Evolutionary conservation across 306 rosid genomes (phyloP).

Genomic region (Comarum palustre): DNA sequence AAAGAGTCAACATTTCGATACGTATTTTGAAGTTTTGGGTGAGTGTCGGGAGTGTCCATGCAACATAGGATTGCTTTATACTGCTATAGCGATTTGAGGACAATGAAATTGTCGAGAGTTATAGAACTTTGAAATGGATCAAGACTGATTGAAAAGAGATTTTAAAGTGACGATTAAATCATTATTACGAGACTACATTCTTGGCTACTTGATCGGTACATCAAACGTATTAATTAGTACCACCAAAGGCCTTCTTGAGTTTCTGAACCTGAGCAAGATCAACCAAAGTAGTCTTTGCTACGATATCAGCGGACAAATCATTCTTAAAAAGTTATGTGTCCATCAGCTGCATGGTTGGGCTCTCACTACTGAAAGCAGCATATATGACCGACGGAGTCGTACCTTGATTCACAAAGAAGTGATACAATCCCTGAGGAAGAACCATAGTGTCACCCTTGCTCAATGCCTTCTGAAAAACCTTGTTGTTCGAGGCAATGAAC

Average conservation of each 20-base stretch:
- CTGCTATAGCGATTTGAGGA: too few relatives aligned
- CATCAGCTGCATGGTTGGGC: conserved; percentile 62
- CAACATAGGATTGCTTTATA: too few relatives aligned
- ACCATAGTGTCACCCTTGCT: conserved; percentile 66
- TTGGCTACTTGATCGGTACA: neutral
- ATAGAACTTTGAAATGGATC: neutral
- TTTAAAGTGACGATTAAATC: neutral
- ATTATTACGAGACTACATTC: neutral
- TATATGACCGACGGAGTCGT: conserved; percentile 15
- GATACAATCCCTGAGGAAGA: conserved; percentile 73
- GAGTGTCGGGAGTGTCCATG: too few relatives aligned
- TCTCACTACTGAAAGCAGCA: conserved; percentile 57
- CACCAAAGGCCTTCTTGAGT: conserved; percentile 80
- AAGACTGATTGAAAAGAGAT: neutral
- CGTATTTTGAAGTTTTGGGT: too few relatives aligned
- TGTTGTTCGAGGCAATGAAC: conserved; percentile 52
- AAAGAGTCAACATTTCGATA: too few relatives aligned
- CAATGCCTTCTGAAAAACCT: conserved; percentile 48
- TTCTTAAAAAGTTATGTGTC: conserved; percentile 64
- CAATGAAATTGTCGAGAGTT: neutral
- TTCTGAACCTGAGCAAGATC: conserved; percentile 53
- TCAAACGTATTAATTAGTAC: conserved; percentile 32
- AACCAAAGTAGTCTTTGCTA: conserved; percentile 52
- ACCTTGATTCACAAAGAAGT: conserved; percentile 57
- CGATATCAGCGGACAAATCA: conserved; percentile 52